These are phyloP conservation scores for Pleurotus sapidus DNA, from an alignment of 768 basidiomycete genomes.

Conservation along the genomic window DNA sequence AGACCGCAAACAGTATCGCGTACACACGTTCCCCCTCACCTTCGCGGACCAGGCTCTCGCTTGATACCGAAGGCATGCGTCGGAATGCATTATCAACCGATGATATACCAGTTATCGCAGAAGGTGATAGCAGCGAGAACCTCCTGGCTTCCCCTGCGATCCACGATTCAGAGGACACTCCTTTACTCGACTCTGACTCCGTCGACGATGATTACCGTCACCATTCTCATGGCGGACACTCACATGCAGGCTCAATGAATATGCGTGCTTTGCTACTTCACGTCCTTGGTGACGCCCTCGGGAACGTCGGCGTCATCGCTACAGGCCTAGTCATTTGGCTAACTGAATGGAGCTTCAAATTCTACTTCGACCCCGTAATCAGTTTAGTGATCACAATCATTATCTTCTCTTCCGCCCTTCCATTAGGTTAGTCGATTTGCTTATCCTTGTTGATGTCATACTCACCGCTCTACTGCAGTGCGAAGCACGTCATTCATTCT, in stretches of 20 bases:
- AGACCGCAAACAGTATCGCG: slow-evolving; percentile 82
- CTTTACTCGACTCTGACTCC: slow-evolving; percentile 32
- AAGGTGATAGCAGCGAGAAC: slow-evolving; percentile 8
- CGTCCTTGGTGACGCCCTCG: slow-evolving; percentile 94
- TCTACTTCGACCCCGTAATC: slow-evolving; percentile 91
- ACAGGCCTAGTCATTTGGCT: slow-evolving; percentile 96
- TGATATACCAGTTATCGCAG: background rate
- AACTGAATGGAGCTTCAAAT: slow-evolving; percentile 79
- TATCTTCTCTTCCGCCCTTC: slow-evolving; percentile 94
- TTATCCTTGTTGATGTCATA: background rate
- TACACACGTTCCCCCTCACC: slow-evolving; percentile 48
- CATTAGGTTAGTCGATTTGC: slow-evolving; percentile 60
- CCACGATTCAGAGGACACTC: slow-evolving; percentile 39
- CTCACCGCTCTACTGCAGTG: slow-evolving; percentile 37
- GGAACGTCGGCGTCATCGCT: slow-evolving; percentile 96
- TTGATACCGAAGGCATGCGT: slow-evolving; percentile 6
- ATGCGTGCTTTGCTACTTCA: slow-evolving; percentile 96
- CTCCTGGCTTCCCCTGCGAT: background rate
- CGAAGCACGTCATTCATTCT: slow-evolving; percentile 93
- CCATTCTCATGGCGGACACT: slow-evolving; percentile 23
- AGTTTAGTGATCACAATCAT: slow-evolving; percentile 93
- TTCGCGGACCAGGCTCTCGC: slow-evolving; percentile 16
- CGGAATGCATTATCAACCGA: slow-evolving; percentile 4
- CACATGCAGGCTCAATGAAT: slow-evolving; percentile 84
- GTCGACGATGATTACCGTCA: slow-evolving; percentile 20